Base-by-base conservation (phyloP, 768 basidiomycete species). In the Boletus insuetus region DNA sequence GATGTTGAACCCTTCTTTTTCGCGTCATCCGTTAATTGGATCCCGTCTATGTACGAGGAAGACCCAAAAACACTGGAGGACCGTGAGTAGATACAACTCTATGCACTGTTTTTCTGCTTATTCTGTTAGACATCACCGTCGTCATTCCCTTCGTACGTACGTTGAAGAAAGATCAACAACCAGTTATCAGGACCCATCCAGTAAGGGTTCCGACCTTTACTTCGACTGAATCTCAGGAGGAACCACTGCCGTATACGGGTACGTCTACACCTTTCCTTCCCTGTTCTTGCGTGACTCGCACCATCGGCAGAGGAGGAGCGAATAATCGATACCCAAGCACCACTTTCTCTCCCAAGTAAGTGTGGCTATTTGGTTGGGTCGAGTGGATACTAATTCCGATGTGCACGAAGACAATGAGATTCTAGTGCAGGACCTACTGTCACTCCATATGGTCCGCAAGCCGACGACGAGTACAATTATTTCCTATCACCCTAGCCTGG, bases 1-100 rank as follows among this genome's bases (percentile, higher is more conserved):
- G 69, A 73, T 49, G 59, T 77, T 22, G 76, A 78, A 57, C 75
- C 77, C 0, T 76, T 77, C 56, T 79, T 75, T 59, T 78, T 76
- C 46, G 71, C 75, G 6, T 76, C 75, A 1, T 76, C 77, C 1
- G 39, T 71, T 12, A 75, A 76, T 55, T 71, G 73, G 67, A 77
- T 75, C 34, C 74, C 77, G 0, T 72, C 75, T 2, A 72, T 73
- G 46, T 78, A 76, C 54, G 73, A 73, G 58, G 76, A 78, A 63
- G 70, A 71, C n/a, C 47, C 61, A 8, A 59, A 53, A 19, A 53
- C 53, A 16, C 57, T 60, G n/a, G 58, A 66, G 45, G 77, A 78
- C 53, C 78, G 77, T 78, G 53, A 56, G 77, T 67, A 19, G 42
- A 31, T 38, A 7, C 16, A 42, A 24, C 17, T 10, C 46, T 45